Base-by-base conservation (phyloP, 805 yeast species). In the Zygoascus ofunaensis region DNA sequence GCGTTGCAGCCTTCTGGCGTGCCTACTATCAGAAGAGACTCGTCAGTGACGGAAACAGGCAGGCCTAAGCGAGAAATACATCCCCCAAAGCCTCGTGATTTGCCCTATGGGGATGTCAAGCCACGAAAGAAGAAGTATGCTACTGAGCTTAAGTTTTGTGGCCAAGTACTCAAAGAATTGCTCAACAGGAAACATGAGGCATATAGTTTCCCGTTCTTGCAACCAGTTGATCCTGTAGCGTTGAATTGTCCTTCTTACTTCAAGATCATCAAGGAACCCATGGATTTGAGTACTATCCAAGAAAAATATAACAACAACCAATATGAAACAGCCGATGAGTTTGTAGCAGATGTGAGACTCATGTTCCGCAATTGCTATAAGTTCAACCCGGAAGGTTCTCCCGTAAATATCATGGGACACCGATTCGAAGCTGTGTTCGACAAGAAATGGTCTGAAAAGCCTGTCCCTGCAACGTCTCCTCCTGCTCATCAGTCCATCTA, bases 371-470 rank as follows among this genome's bases (percentile, higher is more conserved):
- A 92, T 65, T 90, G 97, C 66, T 92, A 86, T 62, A 71, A 74
- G 14, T 92, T 90, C 69, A 92, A 92, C 64, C 97, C 98, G 2
- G 95, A 84, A 55, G 95, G 96, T n/a, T 80, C 95, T 4, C 94
- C 94, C 40, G 98, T 92, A 32, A 87, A 89, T 62, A 75, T 77
- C 74, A 83, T 92, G 94, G 98, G 97, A 17, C 95, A 86, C 61
- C 74, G 87, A 55, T 69, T 92, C 45, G 97, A 92, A 64, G 80
- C 80, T 22, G 75, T 84, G 2, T 92, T 90, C 59, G 83, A 87
- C 56, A 80, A 83, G 57, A 81, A 79, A 62, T 90, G 97, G 97
- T 74, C 77, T 20, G 87, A 86, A 53, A 78, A 80, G 61, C 95
- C 96, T 17, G 71, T 79, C 12, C 79, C 84, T 3, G 74, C 76